phyloP scores from a whole-genome alignment of 163 green algal species.

The Chlamydomonas reinhardtii region DNA sequence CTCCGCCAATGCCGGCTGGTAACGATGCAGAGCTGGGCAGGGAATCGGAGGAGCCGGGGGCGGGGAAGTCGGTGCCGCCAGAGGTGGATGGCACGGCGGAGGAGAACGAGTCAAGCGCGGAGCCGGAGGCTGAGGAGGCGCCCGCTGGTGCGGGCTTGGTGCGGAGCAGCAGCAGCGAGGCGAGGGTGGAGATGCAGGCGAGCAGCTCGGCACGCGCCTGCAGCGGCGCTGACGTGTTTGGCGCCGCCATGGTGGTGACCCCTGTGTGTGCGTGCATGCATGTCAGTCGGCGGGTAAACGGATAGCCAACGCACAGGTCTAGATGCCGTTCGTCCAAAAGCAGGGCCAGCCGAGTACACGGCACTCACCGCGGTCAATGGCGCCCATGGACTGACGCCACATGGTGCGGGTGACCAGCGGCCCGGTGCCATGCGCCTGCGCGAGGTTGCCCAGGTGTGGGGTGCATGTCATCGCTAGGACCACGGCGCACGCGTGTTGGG shows the following conservation, averaged over 20 bases:
- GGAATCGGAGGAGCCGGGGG: no score
- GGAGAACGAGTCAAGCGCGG: background rate
- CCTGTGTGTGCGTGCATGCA: conserved; percentile 18
- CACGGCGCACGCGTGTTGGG: no score
- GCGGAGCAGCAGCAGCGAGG: conserved; percentile 39
- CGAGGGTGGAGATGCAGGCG: conserved; percentile 66
- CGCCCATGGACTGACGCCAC: conserved; percentile 38
- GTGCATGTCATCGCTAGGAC: no score
- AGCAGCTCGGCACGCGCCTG: conserved; percentile 78
- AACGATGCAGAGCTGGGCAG: no score
- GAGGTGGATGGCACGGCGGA: no score
- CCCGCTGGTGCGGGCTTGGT: background rate
- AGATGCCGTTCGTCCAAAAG: no score
- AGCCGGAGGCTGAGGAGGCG: background rate
- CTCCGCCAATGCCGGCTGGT: no score
- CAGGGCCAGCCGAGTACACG: no score
- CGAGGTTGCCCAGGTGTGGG: no score
- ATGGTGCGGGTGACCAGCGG: conserved; percentile 37
- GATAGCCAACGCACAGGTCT: no score
- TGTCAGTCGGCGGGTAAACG: no score
- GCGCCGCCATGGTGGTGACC: conserved; percentile 23
- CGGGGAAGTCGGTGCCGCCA: no score
- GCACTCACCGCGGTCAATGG: conserved; percentile 22
- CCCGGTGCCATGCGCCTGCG: conserved; percentile 45
- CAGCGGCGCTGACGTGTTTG: conserved; percentile 20